A percentile compares a stretch with the other conserved stretches of the same genome.
These are phyloP conservation scores for Dactylellina sp. DNA, from an alignment of 2,329 filamentous ascomycete genomes.

Conservation along the genomic window DNA sequence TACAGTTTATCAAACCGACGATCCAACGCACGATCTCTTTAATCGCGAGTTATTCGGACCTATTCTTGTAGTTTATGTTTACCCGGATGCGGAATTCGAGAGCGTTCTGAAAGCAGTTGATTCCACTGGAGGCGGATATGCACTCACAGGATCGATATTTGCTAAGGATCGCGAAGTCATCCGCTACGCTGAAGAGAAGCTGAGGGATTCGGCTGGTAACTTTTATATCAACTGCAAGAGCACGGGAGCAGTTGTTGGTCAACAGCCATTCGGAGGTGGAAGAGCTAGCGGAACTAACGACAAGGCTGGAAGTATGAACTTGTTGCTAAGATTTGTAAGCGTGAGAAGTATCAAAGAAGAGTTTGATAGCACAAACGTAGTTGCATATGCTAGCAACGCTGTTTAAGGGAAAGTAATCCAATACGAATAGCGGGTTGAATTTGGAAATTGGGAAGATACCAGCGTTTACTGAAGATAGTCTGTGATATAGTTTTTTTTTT, in stretches of 20 bases:
- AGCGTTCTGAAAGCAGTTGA: slow-evolving; percentile 64
- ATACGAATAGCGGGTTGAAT: too few relatives aligned
- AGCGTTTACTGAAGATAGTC: too few relatives aligned
- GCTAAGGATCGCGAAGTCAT: slow-evolving; percentile 75
- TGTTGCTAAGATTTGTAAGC: slow-evolving; percentile 76
- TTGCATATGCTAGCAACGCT: slow-evolving; percentile 79
- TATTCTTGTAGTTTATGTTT: slow-evolving; percentile 78
- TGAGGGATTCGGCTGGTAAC: slow-evolving; percentile 81
- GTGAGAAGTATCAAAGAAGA: slow-evolving; percentile 79
- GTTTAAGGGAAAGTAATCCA: slow-evolving; percentile 64
- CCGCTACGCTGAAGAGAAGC: slow-evolving; percentile 75
- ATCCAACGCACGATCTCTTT: slow-evolving; percentile 79
- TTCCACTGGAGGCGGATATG: slow-evolving; percentile 73
- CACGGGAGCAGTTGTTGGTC: slow-evolving; percentile 78
- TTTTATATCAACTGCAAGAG: slow-evolving; percentile 90
- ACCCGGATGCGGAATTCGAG: slow-evolving; percentile 73
- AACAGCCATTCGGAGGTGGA: slow-evolving; percentile 78
- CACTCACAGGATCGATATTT: slow-evolving; percentile 80
- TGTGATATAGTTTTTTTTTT: too few relatives aligned
- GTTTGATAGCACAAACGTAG: slow-evolving; percentile 73
- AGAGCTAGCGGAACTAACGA: slow-evolving; percentile 78
- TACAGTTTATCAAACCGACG: slow-evolving; percentile 80
- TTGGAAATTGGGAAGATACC: too few relatives aligned
- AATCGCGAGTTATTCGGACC: slow-evolving; percentile 86
- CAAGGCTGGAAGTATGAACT: slow-evolving; percentile 75